Conservation (phyloP, 192 early-diverging fungal species). For the Rhizophagus sp. region DNA sequence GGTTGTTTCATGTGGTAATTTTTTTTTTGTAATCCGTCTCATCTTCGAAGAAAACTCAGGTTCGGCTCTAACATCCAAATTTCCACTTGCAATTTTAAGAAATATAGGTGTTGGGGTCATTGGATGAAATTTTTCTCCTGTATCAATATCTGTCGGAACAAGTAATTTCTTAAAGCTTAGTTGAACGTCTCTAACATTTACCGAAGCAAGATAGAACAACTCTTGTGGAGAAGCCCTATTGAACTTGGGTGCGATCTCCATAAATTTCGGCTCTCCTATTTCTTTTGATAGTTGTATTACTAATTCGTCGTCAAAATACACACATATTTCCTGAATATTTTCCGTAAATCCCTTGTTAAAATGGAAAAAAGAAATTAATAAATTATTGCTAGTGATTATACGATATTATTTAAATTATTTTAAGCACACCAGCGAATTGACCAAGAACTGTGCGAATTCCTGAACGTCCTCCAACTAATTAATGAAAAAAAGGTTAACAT, state of each 20-base stretch:
- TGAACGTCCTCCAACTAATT: constrained; percentile 50
- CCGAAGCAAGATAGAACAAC: constrained; percentile 70
- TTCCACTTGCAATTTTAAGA: constrained; percentile 65
- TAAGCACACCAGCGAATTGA: constrained; percentile 49
- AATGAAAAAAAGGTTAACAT: not conserved
- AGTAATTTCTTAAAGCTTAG: constrained; percentile 51
- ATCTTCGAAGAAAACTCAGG: constrained; percentile 69
- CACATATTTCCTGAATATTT: constrained; percentile 65
- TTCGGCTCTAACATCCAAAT: constrained; percentile 56
- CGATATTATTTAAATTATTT: too few species aligned
- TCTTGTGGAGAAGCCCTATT: constrained; percentile 62
- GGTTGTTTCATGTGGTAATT: constrained; percentile 66
- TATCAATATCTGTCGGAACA: constrained; percentile 27
- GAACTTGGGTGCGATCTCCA: constrained; percentile 53
- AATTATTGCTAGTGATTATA: too few species aligned
- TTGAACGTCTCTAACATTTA: constrained; percentile 58
- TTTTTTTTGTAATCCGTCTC: constrained; percentile 88
- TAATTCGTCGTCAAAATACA: constrained; percentile 62
- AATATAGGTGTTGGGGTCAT: constrained; percentile 59
- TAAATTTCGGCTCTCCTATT: constrained; percentile 57
- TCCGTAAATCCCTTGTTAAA: constrained; percentile 67
- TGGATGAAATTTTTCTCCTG: not conserved
- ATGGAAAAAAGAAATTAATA: constrained; percentile 3
- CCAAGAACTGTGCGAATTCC: constrained; percentile 64
- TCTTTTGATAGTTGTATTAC: constrained; percentile 69